Base-by-base conservation (phyloP, 2,329 filamentous ascomycete species). In the Fusarium illudens region DNA sequence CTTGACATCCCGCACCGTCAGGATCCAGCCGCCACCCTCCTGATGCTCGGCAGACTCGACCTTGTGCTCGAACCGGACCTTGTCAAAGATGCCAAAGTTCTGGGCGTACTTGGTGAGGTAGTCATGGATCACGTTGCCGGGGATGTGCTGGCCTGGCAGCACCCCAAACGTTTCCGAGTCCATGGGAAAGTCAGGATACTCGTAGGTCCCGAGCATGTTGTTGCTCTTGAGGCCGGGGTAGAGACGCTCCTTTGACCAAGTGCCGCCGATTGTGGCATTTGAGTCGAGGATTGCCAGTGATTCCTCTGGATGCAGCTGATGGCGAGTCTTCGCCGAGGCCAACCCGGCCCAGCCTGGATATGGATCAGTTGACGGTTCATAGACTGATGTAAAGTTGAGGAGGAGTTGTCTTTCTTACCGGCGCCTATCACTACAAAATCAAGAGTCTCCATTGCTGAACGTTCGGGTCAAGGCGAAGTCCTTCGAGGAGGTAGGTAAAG, bases 151-250 rank as follows among this genome's bases (percentile, higher is more conserved):
- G 3, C 80, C 80, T 0, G 78, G 74, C 44, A 81, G 74, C 25
- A 87, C 76, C 1, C 80, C 81, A 68, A 86, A 89, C 0, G 78
- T 82, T 19, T 83, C 83, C 8, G 80, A 77, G 60, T 84, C 82
- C 88, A 94, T 90, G 17, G 90, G 90, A 62, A 92, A 92, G 71
- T 93, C 92, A 0, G 88, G 87, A 71, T 87, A 93, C 75, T 94
- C 90, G 69, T 90, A 92, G 0, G 87, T 90, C 3, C 91, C 91
- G 11, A 90, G 76, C 75, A 92, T 84, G 72, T 94, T 94, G 77
- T 95, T 94, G 55, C 87, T 89, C 71, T 89, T 91, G 50, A 95
- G 83, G 1, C 87, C 88, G 0, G 88, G 86, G 75, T 94, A 91
- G 1, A 93, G 78, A 1, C 90, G 84, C 34, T 90, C 81, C 58